Conservation (phyloP, 495 filamentous ascomycete genomes). For the Penicillium desertorum region DNA sequence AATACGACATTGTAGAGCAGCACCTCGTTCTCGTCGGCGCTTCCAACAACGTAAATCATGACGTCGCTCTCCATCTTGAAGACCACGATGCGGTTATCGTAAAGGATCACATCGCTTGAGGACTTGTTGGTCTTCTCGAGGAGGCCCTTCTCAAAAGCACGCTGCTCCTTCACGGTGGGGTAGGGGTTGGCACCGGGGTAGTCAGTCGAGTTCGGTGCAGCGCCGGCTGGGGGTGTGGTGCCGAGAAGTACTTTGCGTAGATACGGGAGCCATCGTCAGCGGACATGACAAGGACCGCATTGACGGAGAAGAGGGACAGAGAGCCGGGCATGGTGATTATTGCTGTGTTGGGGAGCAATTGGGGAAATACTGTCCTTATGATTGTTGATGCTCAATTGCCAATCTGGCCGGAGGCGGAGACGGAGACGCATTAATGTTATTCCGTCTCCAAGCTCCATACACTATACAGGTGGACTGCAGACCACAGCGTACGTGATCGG, state of each 20-base stretch:
- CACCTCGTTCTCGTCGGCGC: constrained; percentile 93
- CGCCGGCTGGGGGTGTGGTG: constrained; percentile 71
- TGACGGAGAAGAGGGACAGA: constrained; percentile 86
- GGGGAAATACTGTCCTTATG: constrained; percentile 5
- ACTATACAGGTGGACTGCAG: neutral
- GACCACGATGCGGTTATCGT: constrained; percentile 90
- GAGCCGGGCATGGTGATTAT: constrained; percentile 45
- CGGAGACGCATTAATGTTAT: constrained; percentile 40
- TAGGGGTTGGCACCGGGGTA: constrained; percentile 75
- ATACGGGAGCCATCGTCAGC: constrained; percentile 85
- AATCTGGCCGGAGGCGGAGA: constrained; percentile 40
- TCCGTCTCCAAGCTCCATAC: constrained; percentile 26
- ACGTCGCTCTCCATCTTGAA: constrained; percentile 98
- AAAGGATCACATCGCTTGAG: constrained; percentile 90
- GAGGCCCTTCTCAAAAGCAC: constrained; percentile 92
- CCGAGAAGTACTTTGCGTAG: constrained; percentile 92
- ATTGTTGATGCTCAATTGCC: constrained; percentile 38
- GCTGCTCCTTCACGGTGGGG: constrained; percentile 86
- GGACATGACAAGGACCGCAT: constrained; percentile 87
- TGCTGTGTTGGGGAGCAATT: constrained; percentile 17
- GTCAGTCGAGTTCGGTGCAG: constrained; percentile 50
- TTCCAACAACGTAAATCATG: constrained; percentile 92
- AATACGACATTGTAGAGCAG: constrained; percentile 91
- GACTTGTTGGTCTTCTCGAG: constrained; percentile 96
- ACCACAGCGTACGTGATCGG: neutral